A percentile compares a stretch with the other conserved stretches of the same genome.
Evolutionary conservation across 2,329 filamentous ascomycete species (phyloP).

Genomic region (Pseudogymnoascus sp.): DNA sequence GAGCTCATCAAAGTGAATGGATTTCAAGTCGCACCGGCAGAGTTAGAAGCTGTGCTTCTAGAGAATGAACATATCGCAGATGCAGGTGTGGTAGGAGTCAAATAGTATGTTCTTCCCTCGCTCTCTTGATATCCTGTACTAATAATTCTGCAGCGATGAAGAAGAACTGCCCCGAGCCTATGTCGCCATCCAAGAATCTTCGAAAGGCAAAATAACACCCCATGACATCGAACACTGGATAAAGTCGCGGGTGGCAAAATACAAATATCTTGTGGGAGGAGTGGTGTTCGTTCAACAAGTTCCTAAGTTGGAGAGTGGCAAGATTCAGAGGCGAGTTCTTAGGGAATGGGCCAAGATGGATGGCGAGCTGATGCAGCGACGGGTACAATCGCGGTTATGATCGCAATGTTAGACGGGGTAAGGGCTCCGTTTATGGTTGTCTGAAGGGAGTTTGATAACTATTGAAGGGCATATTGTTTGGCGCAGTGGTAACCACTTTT

Average conservation of each 20-base stretch:
- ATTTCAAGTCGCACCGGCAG: slow-evolving; percentile 52
- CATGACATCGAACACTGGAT: slow-evolving; percentile 45
- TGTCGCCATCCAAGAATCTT: slow-evolving; percentile 40
- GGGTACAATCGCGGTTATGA: slow-evolving; percentile 12
- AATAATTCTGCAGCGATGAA: slow-evolving; percentile 24
- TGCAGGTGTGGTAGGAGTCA: slow-evolving; percentile 47
- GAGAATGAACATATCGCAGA: slow-evolving; percentile 46
- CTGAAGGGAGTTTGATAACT: not conserved
- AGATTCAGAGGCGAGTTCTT: slow-evolving; percentile 49
- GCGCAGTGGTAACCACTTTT: not conserved
- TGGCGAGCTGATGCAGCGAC: slow-evolving; percentile 29
- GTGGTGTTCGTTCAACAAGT: slow-evolving; percentile 49
- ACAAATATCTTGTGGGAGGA: slow-evolving; percentile 45
- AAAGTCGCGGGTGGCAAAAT: slow-evolving; percentile 40
- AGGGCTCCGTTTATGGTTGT: not conserved
- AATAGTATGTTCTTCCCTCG: slow-evolving; percentile 20
- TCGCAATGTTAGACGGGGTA: not conserved
- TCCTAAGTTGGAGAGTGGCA: slow-evolving; percentile 49
- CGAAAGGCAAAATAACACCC: slow-evolving; percentile 38
- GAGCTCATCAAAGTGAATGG: slow-evolving; percentile 54
- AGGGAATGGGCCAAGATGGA: slow-evolving; percentile 51
- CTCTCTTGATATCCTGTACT: not conserved
- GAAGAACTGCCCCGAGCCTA: slow-evolving; percentile 48
- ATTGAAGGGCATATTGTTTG: not conserved
- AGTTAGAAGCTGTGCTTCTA: slow-evolving; percentile 45